Conservation (phyloP, 495 filamentous ascomycete genomes). For the Daldinia decipiens region DNA sequence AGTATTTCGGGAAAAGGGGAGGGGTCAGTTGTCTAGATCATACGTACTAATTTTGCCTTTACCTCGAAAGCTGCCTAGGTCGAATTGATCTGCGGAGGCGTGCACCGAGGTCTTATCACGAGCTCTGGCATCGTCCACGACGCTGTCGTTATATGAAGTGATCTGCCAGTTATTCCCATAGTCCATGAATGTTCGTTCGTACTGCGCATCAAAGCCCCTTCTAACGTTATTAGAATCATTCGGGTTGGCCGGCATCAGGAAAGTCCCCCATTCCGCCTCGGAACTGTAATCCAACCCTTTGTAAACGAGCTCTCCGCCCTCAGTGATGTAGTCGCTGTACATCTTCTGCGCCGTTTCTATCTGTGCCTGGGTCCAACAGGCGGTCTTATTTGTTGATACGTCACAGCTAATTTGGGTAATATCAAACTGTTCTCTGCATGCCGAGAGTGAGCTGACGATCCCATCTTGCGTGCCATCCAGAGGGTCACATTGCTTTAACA, state of each 20-base stretch:
- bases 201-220: constrained; percentile 50
- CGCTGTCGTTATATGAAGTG: constrained; percentile 48
- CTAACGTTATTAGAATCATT: constrained; percentile 40
- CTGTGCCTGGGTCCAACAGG: constrained; percentile 64
- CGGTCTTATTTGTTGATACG: constrained; percentile 45
- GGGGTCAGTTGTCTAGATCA: neutral
- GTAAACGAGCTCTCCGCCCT: constrained; percentile 63
- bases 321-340: constrained; percentile 62
- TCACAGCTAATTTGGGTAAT: constrained; percentile 60
- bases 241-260: constrained; percentile 46
- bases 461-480: constrained; percentile 69
- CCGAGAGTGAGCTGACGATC: constrained; percentile 66
- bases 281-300: constrained; percentile 57
- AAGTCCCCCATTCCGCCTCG: constrained; percentile 49
- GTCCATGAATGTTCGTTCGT: constrained; percentile 53
- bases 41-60: constrained; percentile 49
- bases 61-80: constrained; percentile 55
- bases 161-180: constrained; percentile 51
- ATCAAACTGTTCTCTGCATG: constrained; percentile 60
- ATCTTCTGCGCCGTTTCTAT: constrained; percentile 63
- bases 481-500: constrained; percentile 69
- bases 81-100: constrained; percentile 57
- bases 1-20: neutral
- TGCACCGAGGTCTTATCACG: constrained; percentile 51
- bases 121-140: constrained; percentile 48